Evolutionary conservation across 202 grass and related monocot species (phyloP).

Genomic region (Zoysia matrella): DNA sequence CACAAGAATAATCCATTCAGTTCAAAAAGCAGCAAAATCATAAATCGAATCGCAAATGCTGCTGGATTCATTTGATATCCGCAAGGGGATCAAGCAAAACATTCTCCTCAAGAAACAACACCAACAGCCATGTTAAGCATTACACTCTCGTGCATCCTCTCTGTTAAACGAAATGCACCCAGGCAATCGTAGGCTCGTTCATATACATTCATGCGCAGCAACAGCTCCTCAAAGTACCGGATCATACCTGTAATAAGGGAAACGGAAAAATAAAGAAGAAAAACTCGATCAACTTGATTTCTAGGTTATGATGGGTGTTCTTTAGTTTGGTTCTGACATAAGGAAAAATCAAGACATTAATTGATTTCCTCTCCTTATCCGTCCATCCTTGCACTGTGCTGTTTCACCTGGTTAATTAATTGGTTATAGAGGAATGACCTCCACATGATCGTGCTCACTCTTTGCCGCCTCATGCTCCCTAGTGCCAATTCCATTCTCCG

Average conservation of each 20-base stretch:
- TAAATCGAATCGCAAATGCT: too few species aligned
- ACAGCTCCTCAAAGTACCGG: background rate
- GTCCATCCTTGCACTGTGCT: constrained; percentile 18
- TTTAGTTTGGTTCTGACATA: background rate
- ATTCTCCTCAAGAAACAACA: background rate
- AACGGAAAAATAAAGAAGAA: background rate
- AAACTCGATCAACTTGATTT: background rate
- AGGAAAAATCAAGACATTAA: constrained; percentile 3
- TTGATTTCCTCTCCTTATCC: constrained; percentile 12
- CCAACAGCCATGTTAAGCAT: background rate
- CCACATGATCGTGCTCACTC: constrained; percentile 56
- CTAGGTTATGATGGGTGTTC: background rate
- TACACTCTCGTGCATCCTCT: background rate
- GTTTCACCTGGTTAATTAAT: background rate
- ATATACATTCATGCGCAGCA: background rate
- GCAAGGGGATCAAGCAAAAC: background rate
- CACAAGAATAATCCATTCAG: background rate
- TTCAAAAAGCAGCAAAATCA: too few species aligned
- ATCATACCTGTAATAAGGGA: background rate
- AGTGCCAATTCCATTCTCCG: constrained; percentile 35
- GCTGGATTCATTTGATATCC: background rate
- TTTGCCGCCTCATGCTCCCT: constrained; percentile 20
- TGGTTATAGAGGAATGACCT: constrained; percentile 78
- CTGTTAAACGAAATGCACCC: background rate
- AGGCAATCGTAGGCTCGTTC: background rate